Evolutionary conservation across 495 filamentous ascomycete species (phyloP), one percentile per base, ranked within the genome.

Genomic region (Rhizodiscina lignyota): DNA sequence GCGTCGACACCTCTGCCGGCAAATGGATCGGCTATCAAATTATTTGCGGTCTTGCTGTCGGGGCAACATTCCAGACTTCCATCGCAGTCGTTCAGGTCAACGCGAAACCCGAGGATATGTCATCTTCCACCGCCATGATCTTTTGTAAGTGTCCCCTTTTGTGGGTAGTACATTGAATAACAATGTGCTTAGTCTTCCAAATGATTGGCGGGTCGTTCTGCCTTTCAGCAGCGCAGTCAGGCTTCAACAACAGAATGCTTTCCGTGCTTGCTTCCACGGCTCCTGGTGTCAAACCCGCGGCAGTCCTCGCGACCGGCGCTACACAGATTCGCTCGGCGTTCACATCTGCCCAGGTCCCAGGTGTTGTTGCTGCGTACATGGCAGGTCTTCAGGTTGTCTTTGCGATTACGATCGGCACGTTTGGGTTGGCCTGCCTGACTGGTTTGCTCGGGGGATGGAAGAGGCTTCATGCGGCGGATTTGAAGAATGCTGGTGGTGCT

Each of bases 361-460:
- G 59, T 2, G 58, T 79, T 13, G 30, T 79, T 17, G 26, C 44
- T 2, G 68, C 66, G 4, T 80, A 79, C 51, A 72, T 74, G 66
- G 47, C 38, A 1, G 72, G 69, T 4, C 40, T 80, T 34, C 64
- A 63, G 45, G 53, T 53, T 6, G 48, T 61, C 1, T 65, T 61
- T n/a, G n/a, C n/a, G n/a, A n/a, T n/a, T n/a, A n/a, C n/a, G n/a
- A n/a, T n/a, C n/a, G n/a, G n/a, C n/a, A n/a, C n/a, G n/a, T n/a
- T n/a, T n/a, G n/a, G n/a, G n/a, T n/a, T n/a, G n/a, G n/a, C n/a
- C n/a, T n/a, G n/a, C n/a, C n/a, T n/a, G n/a, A n/a, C n/a, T n/a
- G n/a, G n/a, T n/a, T n/a, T n/a, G n/a, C n/a, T n/a, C n/a, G n/a
- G n/a, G n/a, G n/a, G n/a, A n/a, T n/a, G n/a, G n/a, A n/a, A n/a